Evolutionary conservation across 805 yeast species (phyloP).

Genomic region (Starmerella sirachaensis): DNA sequence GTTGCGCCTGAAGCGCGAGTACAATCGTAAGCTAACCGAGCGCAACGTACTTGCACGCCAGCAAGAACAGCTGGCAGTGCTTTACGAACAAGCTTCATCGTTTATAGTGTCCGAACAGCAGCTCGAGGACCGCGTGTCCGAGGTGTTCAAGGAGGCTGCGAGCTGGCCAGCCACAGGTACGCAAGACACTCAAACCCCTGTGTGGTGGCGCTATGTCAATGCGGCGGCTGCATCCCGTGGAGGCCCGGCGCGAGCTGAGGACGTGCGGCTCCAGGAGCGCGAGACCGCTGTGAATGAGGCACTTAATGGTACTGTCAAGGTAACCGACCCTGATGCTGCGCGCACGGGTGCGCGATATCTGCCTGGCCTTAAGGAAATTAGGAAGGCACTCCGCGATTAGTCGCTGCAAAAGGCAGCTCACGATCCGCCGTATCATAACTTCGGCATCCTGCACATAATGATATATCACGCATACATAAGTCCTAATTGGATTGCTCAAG

Average conservation of each 20-base stretch:
- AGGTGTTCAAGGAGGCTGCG: conserved; percentile 12
- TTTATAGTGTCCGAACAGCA: conserved; percentile 16
- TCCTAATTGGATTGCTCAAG: too few species aligned
- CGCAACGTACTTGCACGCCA: conserved; percentile 41
- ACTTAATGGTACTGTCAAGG: conserved; percentile 1
- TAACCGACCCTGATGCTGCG: not conserved
- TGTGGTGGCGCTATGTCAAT: conserved; percentile 11
- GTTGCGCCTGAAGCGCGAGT: conserved; percentile 46
- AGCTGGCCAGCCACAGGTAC: conserved; percentile 10
- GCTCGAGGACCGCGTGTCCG: conserved; percentile 11
- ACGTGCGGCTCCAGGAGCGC: conserved; percentile 39
- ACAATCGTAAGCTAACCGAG: conserved; percentile 51
- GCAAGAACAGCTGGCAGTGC: conserved; percentile 48
- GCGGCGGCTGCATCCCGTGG: conserved; percentile 2
- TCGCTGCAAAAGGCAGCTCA: conserved; percentile 2
- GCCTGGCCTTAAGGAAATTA: conserved; percentile 26
- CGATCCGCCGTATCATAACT: too few species aligned
- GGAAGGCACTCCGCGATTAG: conserved; percentile 19
- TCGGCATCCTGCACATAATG: too few species aligned
- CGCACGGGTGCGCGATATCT: conserved; percentile 3
- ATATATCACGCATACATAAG: too few species aligned
- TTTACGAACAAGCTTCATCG: conserved; percentile 37
- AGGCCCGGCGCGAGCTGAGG: too few species aligned
- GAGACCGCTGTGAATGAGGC: conserved; percentile 4
- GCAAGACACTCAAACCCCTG: conserved; percentile 13